Evolutionary conservation across 1,284 basidiomycete species (phyloP).

Genomic region (Malassezia brasiliensis): DNA sequence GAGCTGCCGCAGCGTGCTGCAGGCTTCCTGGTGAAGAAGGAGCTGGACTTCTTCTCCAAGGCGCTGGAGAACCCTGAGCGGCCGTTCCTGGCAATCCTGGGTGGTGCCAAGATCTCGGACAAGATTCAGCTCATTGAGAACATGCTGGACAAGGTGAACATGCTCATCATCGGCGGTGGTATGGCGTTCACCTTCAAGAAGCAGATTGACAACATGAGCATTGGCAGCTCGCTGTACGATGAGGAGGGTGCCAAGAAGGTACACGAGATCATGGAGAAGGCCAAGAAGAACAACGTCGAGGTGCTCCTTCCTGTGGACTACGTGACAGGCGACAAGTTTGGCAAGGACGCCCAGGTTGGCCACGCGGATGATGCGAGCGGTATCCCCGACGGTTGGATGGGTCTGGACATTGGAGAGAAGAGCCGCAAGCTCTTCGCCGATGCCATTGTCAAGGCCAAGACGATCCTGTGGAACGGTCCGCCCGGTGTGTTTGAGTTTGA

Average conservation of each 20-base stretch:
- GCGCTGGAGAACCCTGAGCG: slow-evolving; percentile 86
- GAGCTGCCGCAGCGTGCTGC: slow-evolving; percentile 85
- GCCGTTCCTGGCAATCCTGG: slow-evolving; percentile 95
- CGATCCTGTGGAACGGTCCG: slow-evolving; percentile 94
- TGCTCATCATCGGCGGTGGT: slow-evolving; percentile 90
- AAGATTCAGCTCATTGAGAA: slow-evolving; percentile 99
- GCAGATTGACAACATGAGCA: slow-evolving; percentile 68
- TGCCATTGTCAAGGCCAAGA: slow-evolving; percentile 80
- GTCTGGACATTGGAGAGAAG: slow-evolving; percentile 61
- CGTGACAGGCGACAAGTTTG: slow-evolving; percentile 87
- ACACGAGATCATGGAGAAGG: slow-evolving; percentile 73
- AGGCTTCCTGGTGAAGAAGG: slow-evolving; percentile 96
- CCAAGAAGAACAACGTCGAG: slow-evolving; percentile 84
- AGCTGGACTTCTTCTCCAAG: slow-evolving; percentile 97
- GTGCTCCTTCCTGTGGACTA: slow-evolving; percentile 92
- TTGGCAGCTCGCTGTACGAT: slow-evolving; percentile 92
- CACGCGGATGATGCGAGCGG: slow-evolving; percentile 62
- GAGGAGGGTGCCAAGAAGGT: slow-evolving; percentile 82
- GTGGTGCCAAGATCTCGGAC: slow-evolving; percentile 97
- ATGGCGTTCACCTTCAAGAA: slow-evolving; percentile 99
- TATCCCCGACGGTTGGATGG: slow-evolving; percentile 89
- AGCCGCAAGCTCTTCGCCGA: slow-evolving; percentile 68
- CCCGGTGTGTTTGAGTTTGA: slow-evolving; percentile 97
- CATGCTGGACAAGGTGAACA: slow-evolving; percentile 97
- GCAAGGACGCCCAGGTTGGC: slow-evolving; percentile 74